These are phyloP conservation scores for Scopulariopsis brevicaulis DNA, from an alignment of 2,329 filamentous ascomycete genomes.

Conservation along the genomic window DNA sequence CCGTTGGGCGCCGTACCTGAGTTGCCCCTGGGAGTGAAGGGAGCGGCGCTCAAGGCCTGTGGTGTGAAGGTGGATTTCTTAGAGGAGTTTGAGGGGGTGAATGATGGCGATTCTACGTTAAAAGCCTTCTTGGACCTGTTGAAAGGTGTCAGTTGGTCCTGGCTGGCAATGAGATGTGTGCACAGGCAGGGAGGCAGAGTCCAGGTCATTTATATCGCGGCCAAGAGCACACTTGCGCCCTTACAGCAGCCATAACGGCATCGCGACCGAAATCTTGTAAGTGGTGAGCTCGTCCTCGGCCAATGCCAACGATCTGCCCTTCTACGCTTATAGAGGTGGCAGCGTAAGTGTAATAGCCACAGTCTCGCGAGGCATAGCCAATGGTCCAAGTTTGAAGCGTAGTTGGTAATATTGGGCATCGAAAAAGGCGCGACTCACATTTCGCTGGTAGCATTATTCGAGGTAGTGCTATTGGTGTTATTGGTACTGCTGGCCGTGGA, in stretches of 20 bases:
- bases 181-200: background rate
- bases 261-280: background rate
- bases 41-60: constrained; percentile 78
- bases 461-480: constrained; percentile 2
- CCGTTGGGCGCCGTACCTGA: constrained; percentile 20
- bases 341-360: background rate
- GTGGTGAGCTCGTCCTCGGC: too few relatives aligned
- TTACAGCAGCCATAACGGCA: background rate
- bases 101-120: constrained; percentile 93
- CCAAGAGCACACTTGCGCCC: background rate
- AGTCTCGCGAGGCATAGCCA: background rate
- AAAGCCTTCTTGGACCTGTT: constrained; percentile 58
- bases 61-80: constrained; percentile 77
- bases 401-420: background rate
- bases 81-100: constrained; percentile 56
- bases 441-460: constrained; percentile 3
- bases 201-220: background rate
- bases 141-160: background rate
- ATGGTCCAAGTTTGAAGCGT: background rate
- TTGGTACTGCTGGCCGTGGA: constrained; percentile 11
- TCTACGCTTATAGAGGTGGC: background rate
- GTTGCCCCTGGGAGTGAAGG: constrained; percentile 64
- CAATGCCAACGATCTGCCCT: too few relatives aligned
- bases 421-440: background rate
- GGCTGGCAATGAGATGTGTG: background rate